Conservation (phyloP, 768 basidiomycete genomes). For the Myochromella boudieri region DNA sequence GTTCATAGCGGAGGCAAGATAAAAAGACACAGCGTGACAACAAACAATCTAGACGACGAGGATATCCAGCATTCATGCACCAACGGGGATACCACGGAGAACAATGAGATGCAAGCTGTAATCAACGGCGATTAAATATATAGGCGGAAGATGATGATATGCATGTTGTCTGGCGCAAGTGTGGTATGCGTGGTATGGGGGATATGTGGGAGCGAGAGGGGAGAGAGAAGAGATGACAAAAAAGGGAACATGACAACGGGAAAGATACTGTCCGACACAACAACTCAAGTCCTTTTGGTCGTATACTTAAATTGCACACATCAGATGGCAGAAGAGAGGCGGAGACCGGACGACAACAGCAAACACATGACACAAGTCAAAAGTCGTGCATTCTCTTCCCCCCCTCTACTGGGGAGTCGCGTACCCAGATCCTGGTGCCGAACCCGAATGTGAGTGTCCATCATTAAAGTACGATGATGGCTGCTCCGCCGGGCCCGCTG, state of each 20-base stretch:
- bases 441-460: constrained; percentile 37
- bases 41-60: constrained; percentile 8
- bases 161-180: not conserved
- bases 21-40: constrained; percentile 17
- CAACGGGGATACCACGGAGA: constrained; percentile 8
- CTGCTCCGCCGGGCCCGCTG: constrained; percentile 22
- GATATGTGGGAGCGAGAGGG: no score
- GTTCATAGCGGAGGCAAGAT: constrained; percentile 11
- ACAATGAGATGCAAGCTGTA: constrained; percentile 9
- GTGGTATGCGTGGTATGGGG: constrained; percentile 6
- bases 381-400: not conserved
- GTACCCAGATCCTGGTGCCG: constrained; percentile 46
- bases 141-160: constrained; percentile 3
- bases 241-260: not conserved
- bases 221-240: no score
- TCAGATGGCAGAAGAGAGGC: constrained; percentile 2
- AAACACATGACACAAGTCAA: not conserved
- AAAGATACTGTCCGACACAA: constrained; percentile 4
- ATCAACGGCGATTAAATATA: constrained; percentile 10
- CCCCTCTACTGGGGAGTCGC: constrained; percentile 39
- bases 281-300: constrained; percentile 9
- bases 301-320: constrained; percentile 1
- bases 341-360: not conserved
- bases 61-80: constrained; percentile 8
- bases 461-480: constrained; percentile 36